A percentile compares a stretch with the other conserved stretches of the same genome.
Conservation (phyloP, 2,329 filamentous ascomycete genomes). For the Ophiocordyceps sinensis region DNA sequence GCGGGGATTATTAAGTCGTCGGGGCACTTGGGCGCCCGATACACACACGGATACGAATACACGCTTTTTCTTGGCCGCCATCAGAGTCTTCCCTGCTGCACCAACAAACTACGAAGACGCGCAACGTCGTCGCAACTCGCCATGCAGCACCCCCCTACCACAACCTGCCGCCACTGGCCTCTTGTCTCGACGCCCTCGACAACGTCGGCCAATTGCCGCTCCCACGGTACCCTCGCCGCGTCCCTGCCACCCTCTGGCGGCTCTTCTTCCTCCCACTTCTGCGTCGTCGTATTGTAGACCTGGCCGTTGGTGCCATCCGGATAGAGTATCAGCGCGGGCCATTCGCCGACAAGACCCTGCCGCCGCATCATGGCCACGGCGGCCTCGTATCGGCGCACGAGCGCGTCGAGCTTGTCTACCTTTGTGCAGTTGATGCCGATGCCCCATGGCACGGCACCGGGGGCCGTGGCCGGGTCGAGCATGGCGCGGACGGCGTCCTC, state of each 20-base stretch:
- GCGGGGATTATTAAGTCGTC: no score
- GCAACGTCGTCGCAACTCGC: conserved; percentile 22
- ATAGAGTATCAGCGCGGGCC: conserved; percentile 47
- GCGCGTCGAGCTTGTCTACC: conserved; percentile 41
- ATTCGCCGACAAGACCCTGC: conserved; percentile 17
- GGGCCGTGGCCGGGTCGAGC: conserved; percentile 15
- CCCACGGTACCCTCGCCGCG: conserved; percentile 24
- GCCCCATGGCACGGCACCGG: conserved; percentile 33
- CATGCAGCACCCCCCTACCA: conserved; percentile 41
- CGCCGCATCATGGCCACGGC: conserved; percentile 24
- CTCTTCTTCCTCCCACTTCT: conserved; percentile 35
- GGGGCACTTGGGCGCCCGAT: no score
- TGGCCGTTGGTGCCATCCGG: conserved; percentile 56
- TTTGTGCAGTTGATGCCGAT: conserved; percentile 59
- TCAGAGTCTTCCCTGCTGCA: background rate
- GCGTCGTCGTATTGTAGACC: conserved; percentile 49
- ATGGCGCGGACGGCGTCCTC: conserved; percentile 20
- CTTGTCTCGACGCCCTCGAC: conserved; percentile 21
- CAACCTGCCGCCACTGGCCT: conserved; percentile 27
- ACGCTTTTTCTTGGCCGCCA: no score
- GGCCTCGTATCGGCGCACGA: conserved; percentile 41
- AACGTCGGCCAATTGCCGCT: conserved; percentile 25
- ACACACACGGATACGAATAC: no score
- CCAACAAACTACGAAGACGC: conserved; percentile 11
- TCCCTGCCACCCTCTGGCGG: conserved; percentile 13